A percentile compares a stretch with the other conserved stretches of the same genome.
Conservation (phyloP, 2,329 filamentous ascomycete species). For the Penicillium occitanis region DNA sequence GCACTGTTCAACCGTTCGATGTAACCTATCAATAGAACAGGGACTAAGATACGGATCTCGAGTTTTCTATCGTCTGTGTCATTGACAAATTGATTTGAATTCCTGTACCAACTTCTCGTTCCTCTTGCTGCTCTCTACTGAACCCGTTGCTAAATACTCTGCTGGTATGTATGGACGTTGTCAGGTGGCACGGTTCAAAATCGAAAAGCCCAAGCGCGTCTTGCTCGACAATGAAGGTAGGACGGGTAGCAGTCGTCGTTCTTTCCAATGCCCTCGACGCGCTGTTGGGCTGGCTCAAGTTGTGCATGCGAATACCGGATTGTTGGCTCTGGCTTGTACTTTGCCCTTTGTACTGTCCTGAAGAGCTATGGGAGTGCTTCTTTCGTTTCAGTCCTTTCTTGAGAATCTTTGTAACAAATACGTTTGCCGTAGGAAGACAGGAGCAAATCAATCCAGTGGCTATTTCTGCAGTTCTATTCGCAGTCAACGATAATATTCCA, state of each 20-base stretch:
- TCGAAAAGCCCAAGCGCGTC: conserved; percentile 8
- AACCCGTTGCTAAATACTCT: background rate
- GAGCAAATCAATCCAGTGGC: conserved; percentile 9
- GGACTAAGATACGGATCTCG: background rate
- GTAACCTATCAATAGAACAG: too few relatives aligned
- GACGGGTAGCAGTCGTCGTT: background rate
- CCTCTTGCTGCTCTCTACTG: background rate
- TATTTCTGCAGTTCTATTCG: conserved; percentile 7
- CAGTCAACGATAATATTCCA: conserved; percentile 31
- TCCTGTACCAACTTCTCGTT: background rate
- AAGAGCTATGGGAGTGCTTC: background rate
- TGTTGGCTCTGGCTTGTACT: background rate
- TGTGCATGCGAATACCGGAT: background rate
- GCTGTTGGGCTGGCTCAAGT: background rate
- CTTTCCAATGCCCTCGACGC: background rate
- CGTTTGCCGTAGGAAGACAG: conserved; percentile 6
- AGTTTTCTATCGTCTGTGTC: background rate
- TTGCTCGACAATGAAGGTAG: background rate
- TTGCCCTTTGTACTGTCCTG: background rate
- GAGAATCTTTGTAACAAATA: conserved; percentile 9
- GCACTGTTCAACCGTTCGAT: too few relatives aligned
- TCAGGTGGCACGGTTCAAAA: conserved; percentile 6
- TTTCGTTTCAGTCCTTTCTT: background rate
- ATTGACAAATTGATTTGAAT: background rate
- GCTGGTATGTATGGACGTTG: conserved; percentile 2